Conservation (phyloP, 371 early-diverging fungal genomes). For the Synchytrium microbalum region DNA sequence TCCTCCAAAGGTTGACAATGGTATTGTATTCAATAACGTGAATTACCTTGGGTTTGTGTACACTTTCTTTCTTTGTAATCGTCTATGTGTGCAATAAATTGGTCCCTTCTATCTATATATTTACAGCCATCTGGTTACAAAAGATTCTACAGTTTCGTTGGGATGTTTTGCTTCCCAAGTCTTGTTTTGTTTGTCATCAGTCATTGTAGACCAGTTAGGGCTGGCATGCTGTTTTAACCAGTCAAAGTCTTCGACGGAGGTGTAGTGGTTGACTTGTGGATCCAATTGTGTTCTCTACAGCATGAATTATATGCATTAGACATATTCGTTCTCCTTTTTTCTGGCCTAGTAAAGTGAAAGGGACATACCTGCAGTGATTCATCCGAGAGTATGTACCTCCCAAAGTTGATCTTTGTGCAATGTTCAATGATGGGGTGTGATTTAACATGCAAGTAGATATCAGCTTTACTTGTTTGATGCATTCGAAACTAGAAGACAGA, state of each 20-base stretch:
- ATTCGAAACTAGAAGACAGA: conserved; percentile 53
- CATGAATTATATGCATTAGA: too few relatives aligned
- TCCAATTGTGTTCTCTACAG: not conserved
- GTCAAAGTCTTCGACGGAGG: conserved; percentile 74
- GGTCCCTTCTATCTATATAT: not conserved
- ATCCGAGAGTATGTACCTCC: conserved; percentile 32
- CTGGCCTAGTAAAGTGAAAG: too few relatives aligned
- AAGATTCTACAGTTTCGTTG: not conserved
- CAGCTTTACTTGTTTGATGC: conserved; percentile 57
- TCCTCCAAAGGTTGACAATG: too few relatives aligned
- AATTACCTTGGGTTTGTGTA: too few relatives aligned
- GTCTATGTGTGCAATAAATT: too few relatives aligned
- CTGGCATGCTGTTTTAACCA: conserved; percentile 70
- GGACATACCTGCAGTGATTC: too few relatives aligned
- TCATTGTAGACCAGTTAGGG: conserved; percentile 43
- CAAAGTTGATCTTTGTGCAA: conserved; percentile 51
- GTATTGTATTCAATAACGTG: too few relatives aligned
- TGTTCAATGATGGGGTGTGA: conserved; percentile 80
- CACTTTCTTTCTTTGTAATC: too few relatives aligned
- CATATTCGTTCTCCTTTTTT: too few relatives aligned
- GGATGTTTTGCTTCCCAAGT: not conserved
- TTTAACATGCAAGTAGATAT: conserved; percentile 54
- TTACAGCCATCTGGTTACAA: not conserved
- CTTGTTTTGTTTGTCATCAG: not conserved
- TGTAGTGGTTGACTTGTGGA: conserved; percentile 36